Evolutionary conservation across 2,329 filamentous ascomycete species (phyloP), one percentile per base, ranked within the genome.

Genomic region (Xylaria sp.): DNA sequence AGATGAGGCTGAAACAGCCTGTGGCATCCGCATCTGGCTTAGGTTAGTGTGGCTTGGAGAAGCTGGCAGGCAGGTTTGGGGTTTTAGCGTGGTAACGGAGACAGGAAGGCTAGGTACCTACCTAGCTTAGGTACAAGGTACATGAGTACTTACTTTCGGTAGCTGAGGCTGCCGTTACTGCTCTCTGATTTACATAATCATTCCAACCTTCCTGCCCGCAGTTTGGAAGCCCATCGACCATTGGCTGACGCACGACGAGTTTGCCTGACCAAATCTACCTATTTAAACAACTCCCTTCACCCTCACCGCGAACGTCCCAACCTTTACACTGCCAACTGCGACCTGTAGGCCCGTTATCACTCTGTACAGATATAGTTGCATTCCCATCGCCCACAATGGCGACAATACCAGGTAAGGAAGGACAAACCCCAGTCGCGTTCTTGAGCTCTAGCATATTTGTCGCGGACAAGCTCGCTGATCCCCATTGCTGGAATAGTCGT

Each of bases 401-500:
- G 60, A 51, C 61, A 44, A 66, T 70, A 68, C 60, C 65, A 46
- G 60, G 67, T 69, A 48, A 65, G 62, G n/a, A 61, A 17, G 37
- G 3, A 37, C 18, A 22, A 46, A 41, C 44, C 56, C 44, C 44
- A n/a, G n/a, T 21, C 40, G 7, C 24, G 13, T 42, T 24, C 2
- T 24, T 16, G 29, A 59, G 13, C 40, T 51, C 34, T 22, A 21
- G 13, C 29, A 40, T 21, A 21, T 34, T 44, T 21, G 16, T 22
- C 18, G 18, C 34, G n/a, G 21, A 17, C 41, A 39, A 7, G 24
- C 24, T 41, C 37, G 56, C 67, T 72, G 52, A 72, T 54, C 20
- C 43, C 20, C 11, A 13, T 24, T 17, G 34, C 20, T 4, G 21
- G 48, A 39, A 11, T 61, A 96, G 92, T 99, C 64, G 81, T 92